Percentiles rank a stretch among this genome's conserved stretches.
These are phyloP conservation scores for Tolypocladium endophyticum DNA, from an alignment of 2,329 filamentous ascomycete genomes.

Conservation along the genomic window DNA sequence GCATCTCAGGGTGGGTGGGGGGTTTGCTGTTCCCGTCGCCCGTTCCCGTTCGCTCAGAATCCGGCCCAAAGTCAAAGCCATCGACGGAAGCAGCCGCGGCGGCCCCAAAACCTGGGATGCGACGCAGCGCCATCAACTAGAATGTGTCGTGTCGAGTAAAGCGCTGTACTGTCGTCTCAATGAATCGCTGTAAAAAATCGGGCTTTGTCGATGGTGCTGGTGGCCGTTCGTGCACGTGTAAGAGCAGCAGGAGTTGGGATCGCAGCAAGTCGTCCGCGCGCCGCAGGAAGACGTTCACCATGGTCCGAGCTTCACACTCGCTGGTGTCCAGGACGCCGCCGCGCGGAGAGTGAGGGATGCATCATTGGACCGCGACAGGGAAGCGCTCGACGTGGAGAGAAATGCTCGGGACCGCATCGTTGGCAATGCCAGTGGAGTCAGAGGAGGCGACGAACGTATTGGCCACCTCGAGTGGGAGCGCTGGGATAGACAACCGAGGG, in stretches of 20 bases:
- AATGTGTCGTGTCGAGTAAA: no score
- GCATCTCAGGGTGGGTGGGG: not conserved
- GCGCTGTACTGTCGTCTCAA: no score
- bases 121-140: not conserved
- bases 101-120: not conserved
- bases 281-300: conserved; percentile 1
- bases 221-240: no score
- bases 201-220: no score
- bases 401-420: conserved; percentile 2
- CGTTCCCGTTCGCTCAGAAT: not conserved
- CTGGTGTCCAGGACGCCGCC: not conserved
- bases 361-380: conserved; percentile 9
- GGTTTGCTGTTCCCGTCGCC: not conserved
- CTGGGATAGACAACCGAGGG: no score
- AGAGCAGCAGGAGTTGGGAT: no score
- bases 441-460: no score
- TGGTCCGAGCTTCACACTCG: not conserved
- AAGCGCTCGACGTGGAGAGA: conserved; percentile 7
- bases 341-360: no score
- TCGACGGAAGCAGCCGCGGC: not conserved
- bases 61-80: not conserved
- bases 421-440: no score
- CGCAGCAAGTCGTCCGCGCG: conserved; percentile 11
- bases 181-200: no score
- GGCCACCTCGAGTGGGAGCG: no score